Evolutionary conservation across 495 filamentous ascomycete species (phyloP), one percentile per base, ranked within the genome.

Genomic region (Oleoguttula mirabilis): DNA sequence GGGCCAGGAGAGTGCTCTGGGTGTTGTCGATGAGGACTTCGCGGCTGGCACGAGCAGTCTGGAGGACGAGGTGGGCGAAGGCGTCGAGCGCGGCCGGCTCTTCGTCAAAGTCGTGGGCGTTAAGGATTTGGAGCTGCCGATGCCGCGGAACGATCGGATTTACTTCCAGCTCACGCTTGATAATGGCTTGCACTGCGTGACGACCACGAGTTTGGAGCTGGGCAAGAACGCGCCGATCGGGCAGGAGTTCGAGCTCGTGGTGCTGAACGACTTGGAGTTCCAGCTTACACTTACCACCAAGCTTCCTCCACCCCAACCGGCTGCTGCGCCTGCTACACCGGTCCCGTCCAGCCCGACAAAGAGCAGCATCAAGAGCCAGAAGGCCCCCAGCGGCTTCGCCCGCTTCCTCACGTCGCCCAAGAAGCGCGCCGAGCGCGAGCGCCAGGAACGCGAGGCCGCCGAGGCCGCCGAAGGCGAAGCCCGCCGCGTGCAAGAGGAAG

Each of bases 61-160:
- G 25, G 48, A 77, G 5, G 60, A 68, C 30, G 66, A 71, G 4
- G 67, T 72, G 2, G 81, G 81, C 30, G 88, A 94, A 21, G 82
- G 77, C 38, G 81, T 78, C 36, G 90, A 98, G 66, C 65, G 88
- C 51, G 90, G 90, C n/a, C 68, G 92, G 45, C 66, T 98, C 2
- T 96, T 98, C 57, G 87, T 96, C 25, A 98, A 98, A 64, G 90
- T 98, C 21, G 79, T 96, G 52, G 87, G 90, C 14, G 83, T 95
- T 16, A 96, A 96, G 56, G 87, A 95, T 49, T 68, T 96, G 16
- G 87, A 93, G 53, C 66, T 98, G 25, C 90, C 92, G 10, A 60
- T 98, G 16, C 90, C 90, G 6, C 82, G 76, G 64, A 86, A 79
- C 51, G 87, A 96, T 63, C 79, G 82, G 41, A 83, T 84, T 4